Percentiles rank a stretch among this genome's conserved stretches.
phyloP scores from a whole-genome alignment of 306 rosid species.

The Acacia confusa region DNA sequence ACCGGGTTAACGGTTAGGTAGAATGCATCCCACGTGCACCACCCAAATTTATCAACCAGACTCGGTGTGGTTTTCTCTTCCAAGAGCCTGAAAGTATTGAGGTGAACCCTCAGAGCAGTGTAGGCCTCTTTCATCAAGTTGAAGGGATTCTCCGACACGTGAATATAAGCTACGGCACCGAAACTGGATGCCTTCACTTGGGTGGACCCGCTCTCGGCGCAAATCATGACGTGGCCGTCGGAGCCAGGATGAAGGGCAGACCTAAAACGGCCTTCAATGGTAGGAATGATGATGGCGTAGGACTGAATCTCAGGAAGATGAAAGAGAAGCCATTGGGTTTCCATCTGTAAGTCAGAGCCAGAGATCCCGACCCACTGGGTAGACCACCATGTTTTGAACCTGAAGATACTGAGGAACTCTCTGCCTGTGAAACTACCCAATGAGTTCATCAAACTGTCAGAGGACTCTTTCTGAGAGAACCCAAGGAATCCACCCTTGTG shows the following conservation, averaged over 20 bases:
- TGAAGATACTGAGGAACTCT: slow-evolving; percentile 66
- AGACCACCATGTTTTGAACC: slow-evolving; percentile 99
- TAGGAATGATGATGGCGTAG: slow-evolving; percentile 67
- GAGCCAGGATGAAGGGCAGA: slow-evolving; percentile 74
- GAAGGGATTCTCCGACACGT: slow-evolving; percentile 70
- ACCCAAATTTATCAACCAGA: slow-evolving; percentile 74
- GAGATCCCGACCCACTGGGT: slow-evolving; percentile 88
- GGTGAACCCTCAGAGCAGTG: slow-evolving; percentile 69
- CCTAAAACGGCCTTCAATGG: slow-evolving; percentile 66
- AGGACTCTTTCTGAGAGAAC: slow-evolving; percentile 45
- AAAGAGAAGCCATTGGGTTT: slow-evolving; percentile 86
- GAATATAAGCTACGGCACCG: slow-evolving; percentile 66
- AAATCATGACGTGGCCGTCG: slow-evolving; percentile 58
- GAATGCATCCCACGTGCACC: slow-evolving; percentile 98
- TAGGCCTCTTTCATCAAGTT: slow-evolving; percentile 79
- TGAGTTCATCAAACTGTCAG: slow-evolving; percentile 60
- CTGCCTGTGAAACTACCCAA: slow-evolving; percentile 63
- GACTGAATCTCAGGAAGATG: slow-evolving; percentile 69
- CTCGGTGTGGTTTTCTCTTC: slow-evolving; percentile 74
- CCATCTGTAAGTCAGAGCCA: slow-evolving; percentile 84
- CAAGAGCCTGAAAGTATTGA: slow-evolving; percentile 64
- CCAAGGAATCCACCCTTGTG: slow-evolving; percentile 85
- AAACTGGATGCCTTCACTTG: slow-evolving; percentile 52
- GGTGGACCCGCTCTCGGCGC: slow-evolving; percentile 82
- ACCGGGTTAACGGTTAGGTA: slow-evolving; percentile 67